Evolutionary conservation across 768 basidiomycete genomes (phyloP).

Genomic region (Hypholoma sublateritium): DNA sequence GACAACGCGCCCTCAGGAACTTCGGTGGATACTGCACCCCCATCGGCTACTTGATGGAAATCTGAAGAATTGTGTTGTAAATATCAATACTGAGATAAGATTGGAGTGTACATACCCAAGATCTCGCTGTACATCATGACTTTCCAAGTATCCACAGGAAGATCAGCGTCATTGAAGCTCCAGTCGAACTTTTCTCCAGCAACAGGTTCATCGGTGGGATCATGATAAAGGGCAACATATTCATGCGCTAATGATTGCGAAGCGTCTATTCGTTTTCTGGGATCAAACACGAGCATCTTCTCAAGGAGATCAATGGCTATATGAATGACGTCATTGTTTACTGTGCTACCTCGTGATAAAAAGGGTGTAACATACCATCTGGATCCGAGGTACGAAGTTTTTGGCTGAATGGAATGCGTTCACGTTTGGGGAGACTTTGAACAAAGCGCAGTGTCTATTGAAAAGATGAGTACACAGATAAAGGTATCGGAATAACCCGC

Average conservation of each 20-base stretch:
- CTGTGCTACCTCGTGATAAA: not conserved
- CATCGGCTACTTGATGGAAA: slow-evolving; percentile 77
- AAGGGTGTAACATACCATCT: slow-evolving; percentile 54
- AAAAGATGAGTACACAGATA: slow-evolving; percentile 2
- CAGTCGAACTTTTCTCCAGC: slow-evolving; percentile 96
- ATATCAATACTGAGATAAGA: not conserved
- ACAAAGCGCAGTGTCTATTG: slow-evolving; percentile 93
- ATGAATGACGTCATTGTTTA: slow-evolving; percentile 6
- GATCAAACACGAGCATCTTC: slow-evolving; percentile 99
- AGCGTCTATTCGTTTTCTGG: slow-evolving; percentile 94
- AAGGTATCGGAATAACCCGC: slow-evolving; percentile 11
- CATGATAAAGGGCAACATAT: slow-evolving; percentile 97
- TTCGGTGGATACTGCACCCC: slow-evolving; percentile 42
- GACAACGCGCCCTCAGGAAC: slow-evolving; percentile 71
- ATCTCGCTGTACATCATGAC: slow-evolving; percentile 99
- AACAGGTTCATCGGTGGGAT: slow-evolving; percentile 95
- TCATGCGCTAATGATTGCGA: slow-evolving; percentile 86
- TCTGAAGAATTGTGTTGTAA: slow-evolving; percentile 38
- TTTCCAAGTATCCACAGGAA: slow-evolving; percentile 99
- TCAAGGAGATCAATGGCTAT: slow-evolving; percentile 95
- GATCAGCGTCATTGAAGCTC: slow-evolving; percentile 99
- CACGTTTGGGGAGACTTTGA: slow-evolving; percentile 94
- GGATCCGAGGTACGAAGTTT: slow-evolving; percentile 89
- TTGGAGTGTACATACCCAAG: slow-evolving; percentile 58
- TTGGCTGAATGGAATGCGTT: slow-evolving; percentile 92